phyloP scores from a whole-genome alignment of 2,329 filamentous ascomycete species.

The Didymella arachidicola region DNA sequence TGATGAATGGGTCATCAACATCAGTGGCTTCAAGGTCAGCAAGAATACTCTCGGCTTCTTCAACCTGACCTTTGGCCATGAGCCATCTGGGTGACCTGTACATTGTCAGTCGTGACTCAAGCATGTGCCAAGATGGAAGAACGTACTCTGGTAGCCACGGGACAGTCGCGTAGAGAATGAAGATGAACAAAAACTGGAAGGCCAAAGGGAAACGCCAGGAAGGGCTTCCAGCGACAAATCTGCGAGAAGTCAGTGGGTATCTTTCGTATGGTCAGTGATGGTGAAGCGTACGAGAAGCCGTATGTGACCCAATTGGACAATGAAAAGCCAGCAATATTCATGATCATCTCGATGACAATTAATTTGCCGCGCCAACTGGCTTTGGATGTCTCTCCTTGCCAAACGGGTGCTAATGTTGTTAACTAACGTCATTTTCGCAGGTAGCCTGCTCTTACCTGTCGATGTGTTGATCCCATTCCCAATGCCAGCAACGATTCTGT shows the following conservation, averaged over 20 bases:
- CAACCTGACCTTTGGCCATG: constrained; percentile 53
- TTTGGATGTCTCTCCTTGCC: constrained; percentile 62
- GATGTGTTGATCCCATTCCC: constrained; percentile 62
- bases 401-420: constrained; percentile 57
- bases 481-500: constrained; percentile 56
- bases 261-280: background rate
- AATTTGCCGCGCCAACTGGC: constrained; percentile 54
- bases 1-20: constrained; percentile 53
- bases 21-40: constrained; percentile 58
- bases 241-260: constrained; percentile 7
- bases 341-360: constrained; percentile 59
- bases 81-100: constrained; percentile 55
- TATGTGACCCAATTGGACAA: constrained; percentile 63
- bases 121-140: background rate
- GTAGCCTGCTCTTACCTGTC: constrained; percentile 47
- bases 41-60: constrained; percentile 59
- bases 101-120: background rate
- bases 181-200: constrained; percentile 60
- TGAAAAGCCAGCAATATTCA: constrained; percentile 61
- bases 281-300: constrained; percentile 55
- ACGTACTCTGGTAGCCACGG: constrained; percentile 56
- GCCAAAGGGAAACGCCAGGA: constrained; percentile 50
- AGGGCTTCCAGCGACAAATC: constrained; percentile 27
- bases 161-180: constrained; percentile 55
- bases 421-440: background rate